Evolutionary conservation across 345 rosid genomes (phyloP), one percentile per base, ranked within the genome.

Genomic region (Eucalyptus regnans): DNA sequence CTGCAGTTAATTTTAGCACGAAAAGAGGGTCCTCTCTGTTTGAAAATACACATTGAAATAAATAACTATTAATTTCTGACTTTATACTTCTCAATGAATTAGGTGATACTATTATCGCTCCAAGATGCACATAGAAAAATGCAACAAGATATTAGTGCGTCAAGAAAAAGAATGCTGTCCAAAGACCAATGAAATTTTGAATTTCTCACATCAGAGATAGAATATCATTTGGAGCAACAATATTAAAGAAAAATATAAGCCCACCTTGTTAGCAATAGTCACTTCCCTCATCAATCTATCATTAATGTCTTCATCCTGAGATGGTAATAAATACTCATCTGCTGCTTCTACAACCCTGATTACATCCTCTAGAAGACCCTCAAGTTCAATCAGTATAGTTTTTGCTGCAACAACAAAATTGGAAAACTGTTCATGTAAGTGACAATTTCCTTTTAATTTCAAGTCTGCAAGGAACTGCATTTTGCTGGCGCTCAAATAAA

Each of bases 311-410:
- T 64, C 87, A 90, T 88, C 92, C 87, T 48, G 50, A 88, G 58
- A 86, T 54, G 90, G 86, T 86, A 92, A 86, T 62, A 90, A 88
- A 79, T 90, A 86, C 64, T 85, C 81, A 91, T 90, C 89, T 18
- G 91, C 92, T 71, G 94, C 89, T 90, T 93, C 92, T 68, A 95
- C 84, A 7, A 90, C 89, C 58, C 23, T 52, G 86, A 93, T 60
- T 62, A 93, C 94, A 88, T 94, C 96, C 86, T 90, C 93, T 87
- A 95, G 87, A 76, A 92, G 94, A 83, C 80, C 43, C 68, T 96
- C 91, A 12, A 96, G 93, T 88, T 95, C 96, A n/a, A 87, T 89
- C n/a, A 95, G 88, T 66, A 95, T 89, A 89, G 89, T 89, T 92
- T 92, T 91, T 15, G 94, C 98, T 96, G 95, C 93, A 92, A n/a